Evolutionary conservation across 2,329 filamentous ascomycete species (phyloP).

Genomic region (Fusarium secorum): DNA sequence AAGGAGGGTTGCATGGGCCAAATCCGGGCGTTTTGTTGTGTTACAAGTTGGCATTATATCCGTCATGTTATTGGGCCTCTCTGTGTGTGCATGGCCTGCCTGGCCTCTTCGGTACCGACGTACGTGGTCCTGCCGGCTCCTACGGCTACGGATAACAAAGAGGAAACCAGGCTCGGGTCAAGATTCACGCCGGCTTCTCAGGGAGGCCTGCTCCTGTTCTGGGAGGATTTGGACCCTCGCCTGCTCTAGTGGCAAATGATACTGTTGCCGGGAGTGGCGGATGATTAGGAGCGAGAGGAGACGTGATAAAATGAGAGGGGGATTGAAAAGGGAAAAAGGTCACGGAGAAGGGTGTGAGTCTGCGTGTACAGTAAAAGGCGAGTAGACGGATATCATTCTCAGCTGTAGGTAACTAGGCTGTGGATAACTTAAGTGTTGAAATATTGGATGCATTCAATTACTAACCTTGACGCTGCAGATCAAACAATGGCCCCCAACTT

Average conservation of each 20-base stretch:
- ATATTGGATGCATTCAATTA: background rate
- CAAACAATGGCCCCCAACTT: background rate
- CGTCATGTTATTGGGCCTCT: slow-evolving; percentile 11
- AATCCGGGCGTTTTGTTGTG: slow-evolving; percentile 7
- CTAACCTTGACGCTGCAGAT: background rate
- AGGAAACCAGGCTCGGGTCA: slow-evolving; percentile 2
- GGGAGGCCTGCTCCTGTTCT: background rate
- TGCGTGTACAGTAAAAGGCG: background rate
- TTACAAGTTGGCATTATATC: slow-evolving; percentile 1
- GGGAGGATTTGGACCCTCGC: slow-evolving; percentile 2
- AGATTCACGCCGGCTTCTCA: background rate
- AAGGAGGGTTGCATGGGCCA: slow-evolving; percentile 20
- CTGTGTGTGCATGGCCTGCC: background rate
- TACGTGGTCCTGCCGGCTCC: slow-evolving; percentile 5
- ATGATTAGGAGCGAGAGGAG: background rate
- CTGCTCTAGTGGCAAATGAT: background rate
- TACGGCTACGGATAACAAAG: background rate
- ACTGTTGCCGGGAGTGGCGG: background rate
- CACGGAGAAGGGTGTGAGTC: background rate
- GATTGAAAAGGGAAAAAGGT: background rate
- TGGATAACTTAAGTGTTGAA: background rate
- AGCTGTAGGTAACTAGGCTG: background rate
- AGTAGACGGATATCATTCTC: background rate
- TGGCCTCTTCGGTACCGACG: background rate
- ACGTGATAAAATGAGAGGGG: background rate